Evolutionary conservation across 2,329 filamentous ascomycete genomes (phyloP).

Genomic region (Alternaria sp.): DNA sequence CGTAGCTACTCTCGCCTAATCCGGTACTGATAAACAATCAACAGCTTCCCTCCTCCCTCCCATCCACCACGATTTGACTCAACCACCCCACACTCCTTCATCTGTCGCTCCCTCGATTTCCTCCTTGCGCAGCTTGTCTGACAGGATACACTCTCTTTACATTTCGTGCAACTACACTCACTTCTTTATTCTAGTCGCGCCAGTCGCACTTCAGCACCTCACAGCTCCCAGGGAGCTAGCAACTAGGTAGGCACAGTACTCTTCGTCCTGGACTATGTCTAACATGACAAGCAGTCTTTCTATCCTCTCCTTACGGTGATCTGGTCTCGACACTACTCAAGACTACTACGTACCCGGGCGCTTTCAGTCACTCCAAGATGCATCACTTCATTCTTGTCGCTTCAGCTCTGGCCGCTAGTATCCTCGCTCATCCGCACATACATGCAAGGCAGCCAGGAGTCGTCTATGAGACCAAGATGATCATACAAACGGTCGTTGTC

Average conservation of each 20-base stretch:
- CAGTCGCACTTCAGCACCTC: conserved; percentile 18
- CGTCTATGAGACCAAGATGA: conserved; percentile 29
- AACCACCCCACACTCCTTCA: conserved; percentile 29
- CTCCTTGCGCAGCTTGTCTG: conserved; percentile 29
- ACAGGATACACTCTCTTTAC: conserved; percentile 34
- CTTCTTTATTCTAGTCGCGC: conserved; percentile 28
- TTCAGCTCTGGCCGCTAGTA: conserved; percentile 32
- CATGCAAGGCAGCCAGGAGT: conserved; percentile 25
- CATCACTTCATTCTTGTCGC: conserved; percentile 33
- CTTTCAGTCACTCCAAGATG: conserved; percentile 29
- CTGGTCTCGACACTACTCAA: conserved; percentile 10
- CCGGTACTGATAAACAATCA: conserved; percentile 14
- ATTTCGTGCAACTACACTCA: conserved; percentile 19
- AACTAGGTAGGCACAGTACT: conserved; percentile 14
- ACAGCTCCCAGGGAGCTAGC: conserved; percentile 6
- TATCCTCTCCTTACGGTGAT: conserved; percentile 6
- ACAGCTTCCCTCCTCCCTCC: conserved; percentile 7
- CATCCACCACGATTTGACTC: conserved; percentile 19
- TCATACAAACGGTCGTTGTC: conserved; percentile 30
- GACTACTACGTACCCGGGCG: conserved; percentile 7
- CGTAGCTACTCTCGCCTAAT: conserved; percentile 13
- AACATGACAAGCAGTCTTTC: conserved; percentile 21
- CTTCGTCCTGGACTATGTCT: not conserved
- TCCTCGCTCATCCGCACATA: conserved; percentile 30
- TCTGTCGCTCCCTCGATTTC: conserved; percentile 19